Percentiles rank a stretch among this genome's conserved stretches.
Conservation (phyloP, 2,329 filamentous ascomycete species). For the Alternaria gansuensis region DNA sequence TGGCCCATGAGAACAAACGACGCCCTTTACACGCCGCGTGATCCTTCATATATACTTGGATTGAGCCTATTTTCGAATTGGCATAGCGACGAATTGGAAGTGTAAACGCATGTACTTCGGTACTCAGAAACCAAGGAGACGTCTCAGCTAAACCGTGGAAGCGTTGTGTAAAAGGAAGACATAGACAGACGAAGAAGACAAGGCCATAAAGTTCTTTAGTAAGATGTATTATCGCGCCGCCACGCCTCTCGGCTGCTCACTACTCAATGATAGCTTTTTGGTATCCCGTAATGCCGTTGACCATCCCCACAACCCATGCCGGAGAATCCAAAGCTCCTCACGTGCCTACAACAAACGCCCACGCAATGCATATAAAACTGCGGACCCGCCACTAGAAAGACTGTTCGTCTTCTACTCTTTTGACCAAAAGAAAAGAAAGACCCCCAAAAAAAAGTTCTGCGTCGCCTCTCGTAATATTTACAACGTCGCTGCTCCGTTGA, state of each 20-base stretch:
- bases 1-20: neutral
- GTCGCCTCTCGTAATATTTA: neutral
- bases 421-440: neutral
- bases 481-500: neutral
- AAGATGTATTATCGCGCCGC: neutral
- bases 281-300: conserved; percentile 9
- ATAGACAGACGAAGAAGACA: neutral
- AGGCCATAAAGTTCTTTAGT: neutral
- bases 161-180: neutral
- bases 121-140: neutral
- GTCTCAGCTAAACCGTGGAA: neutral
- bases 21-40: neutral
- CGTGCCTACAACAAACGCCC: conserved; percentile 7
- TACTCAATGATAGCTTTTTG: conserved; percentile 8
- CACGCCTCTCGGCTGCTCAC: neutral
- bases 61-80: neutral
- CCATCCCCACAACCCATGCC: conserved; percentile 3
- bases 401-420: neutral
- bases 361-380: conserved; percentile 18
- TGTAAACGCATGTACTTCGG: no score
- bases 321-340: neutral
- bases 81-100: no score
- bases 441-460: neutral
- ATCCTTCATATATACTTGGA: neutral
- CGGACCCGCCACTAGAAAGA: neutral